phyloP scores from a whole-genome alignment of 768 basidiomycete genomes.

The Tricholoma sp. region DNA sequence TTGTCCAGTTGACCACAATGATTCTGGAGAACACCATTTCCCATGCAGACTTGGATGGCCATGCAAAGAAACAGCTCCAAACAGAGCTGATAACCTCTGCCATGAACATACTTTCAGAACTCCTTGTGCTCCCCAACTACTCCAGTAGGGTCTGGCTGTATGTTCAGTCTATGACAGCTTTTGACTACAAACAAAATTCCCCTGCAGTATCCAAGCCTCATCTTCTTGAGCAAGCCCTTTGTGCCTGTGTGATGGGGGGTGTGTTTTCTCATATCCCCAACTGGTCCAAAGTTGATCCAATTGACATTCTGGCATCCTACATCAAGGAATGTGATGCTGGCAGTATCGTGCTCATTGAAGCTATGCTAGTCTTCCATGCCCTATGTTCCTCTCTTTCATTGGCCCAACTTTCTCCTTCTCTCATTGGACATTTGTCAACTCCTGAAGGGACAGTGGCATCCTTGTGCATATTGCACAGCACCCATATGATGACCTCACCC shows the following conservation, averaged over 20 bases:
- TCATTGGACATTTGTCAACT: slow-evolving; percentile 74
- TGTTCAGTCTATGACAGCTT: slow-evolving; percentile 68
- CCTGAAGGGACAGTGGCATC: slow-evolving; percentile 66
- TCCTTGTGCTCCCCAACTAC: slow-evolving; percentile 68
- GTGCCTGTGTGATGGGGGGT: slow-evolving; percentile 54
- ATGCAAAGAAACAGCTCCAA: slow-evolving; percentile 35
- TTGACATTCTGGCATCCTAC: slow-evolving; percentile 69
- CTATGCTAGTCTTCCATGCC: slow-evolving; percentile 61
- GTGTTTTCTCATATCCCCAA: slow-evolving; percentile 38
- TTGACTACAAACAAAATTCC: slow-evolving; percentile 63
- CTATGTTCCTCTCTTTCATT: slow-evolving; percentile 62
- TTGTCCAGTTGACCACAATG: slow-evolving; percentile 77
- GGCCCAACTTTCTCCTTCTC: slow-evolving; percentile 58
- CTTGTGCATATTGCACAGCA: slow-evolving; percentile 72
- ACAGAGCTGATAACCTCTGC: slow-evolving; percentile 72
- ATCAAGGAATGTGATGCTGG: slow-evolving; percentile 64
- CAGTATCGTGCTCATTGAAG: slow-evolving; percentile 54
- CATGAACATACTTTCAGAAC: slow-evolving; percentile 73
- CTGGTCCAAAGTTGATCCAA: slow-evolving; percentile 56
- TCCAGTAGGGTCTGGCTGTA: slow-evolving; percentile 88
- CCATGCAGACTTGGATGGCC: slow-evolving; percentile 41
- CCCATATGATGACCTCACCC: slow-evolving; percentile 70
- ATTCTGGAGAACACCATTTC: slow-evolving; percentile 77
- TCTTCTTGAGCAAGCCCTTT: slow-evolving; percentile 73
- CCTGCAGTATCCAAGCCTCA: slow-evolving; percentile 41